Evolutionary conservation across 768 basidiomycete genomes (phyloP).

Genomic region (Amanita rubescens): DNA sequence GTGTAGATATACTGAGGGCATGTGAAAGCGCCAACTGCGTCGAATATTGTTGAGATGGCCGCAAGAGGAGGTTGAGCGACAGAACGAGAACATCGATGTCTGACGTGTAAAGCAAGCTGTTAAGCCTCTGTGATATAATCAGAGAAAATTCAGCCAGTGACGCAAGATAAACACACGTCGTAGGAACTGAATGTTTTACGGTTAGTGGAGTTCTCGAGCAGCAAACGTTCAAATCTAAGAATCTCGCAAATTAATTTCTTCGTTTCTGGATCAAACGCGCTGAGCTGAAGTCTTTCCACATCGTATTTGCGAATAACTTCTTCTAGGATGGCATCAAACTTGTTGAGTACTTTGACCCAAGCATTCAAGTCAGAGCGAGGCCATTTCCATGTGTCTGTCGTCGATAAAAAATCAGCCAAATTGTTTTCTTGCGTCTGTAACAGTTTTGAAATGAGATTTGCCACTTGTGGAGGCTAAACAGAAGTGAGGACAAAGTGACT

Average conservation of each 20-base stretch:
- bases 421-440: slow-evolving; percentile 62
- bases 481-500: slow-evolving; percentile 15
- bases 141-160: slow-evolving; percentile 6
- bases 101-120: slow-evolving; percentile 78
- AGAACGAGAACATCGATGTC: slow-evolving; percentile 86
- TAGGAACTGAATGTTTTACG: slow-evolving; percentile 94
- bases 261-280: slow-evolving; percentile 64
- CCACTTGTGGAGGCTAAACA: slow-evolving; percentile 68
- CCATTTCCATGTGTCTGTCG: slow-evolving; percentile 85
- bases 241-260: slow-evolving; percentile 77
- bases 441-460: slow-evolving; percentile 70
- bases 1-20: slow-evolving; percentile 73
- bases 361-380: slow-evolving; percentile 94
- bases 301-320: slow-evolving; percentile 78
- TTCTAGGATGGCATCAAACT: slow-evolving; percentile 86
- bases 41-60: slow-evolving; percentile 94
- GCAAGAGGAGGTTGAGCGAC: slow-evolving; percentile 77
- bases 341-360: slow-evolving; percentile 95
- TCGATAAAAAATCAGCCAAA: slow-evolving; percentile 55
- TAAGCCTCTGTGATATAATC: slow-evolving; percentile 59
- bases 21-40: slow-evolving; percentile 79
- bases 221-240: slow-evolving; percentile 78
- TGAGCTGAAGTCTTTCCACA: slow-evolving; percentile 76
- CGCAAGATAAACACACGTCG: slow-evolving; percentile 53
- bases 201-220: slow-evolving; percentile 97